These are phyloP conservation scores for Malassezia brasiliensis DNA, from an alignment of 1,284 basidiomycete species.

Conservation along the genomic window DNA sequence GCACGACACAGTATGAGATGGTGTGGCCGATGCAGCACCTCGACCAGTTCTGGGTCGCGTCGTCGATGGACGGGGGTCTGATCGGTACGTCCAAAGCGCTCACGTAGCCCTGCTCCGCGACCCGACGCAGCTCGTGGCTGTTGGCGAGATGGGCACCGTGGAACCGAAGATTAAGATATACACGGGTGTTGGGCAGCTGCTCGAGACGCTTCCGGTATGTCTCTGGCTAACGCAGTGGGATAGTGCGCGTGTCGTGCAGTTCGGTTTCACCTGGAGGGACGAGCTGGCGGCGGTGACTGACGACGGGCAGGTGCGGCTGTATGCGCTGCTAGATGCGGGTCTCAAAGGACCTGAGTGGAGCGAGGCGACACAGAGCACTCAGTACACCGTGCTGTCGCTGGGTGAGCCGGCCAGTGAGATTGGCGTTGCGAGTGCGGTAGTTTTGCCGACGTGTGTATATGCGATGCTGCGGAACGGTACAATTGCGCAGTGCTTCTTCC, in stretches of 20 bases:
- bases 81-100: slow-evolving; percentile 56
- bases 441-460: slow-evolving; percentile 76
- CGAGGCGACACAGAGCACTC: slow-evolving; percentile 53
- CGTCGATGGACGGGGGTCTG: slow-evolving; percentile 76
- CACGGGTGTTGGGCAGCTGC: slow-evolving; percentile 50
- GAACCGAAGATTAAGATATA: slow-evolving; percentile 58
- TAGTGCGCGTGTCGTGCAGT: slow-evolving; percentile 60
- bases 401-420: slow-evolving; percentile 74
- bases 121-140: slow-evolving; percentile 65
- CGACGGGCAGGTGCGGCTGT: slow-evolving; percentile 80
- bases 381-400: slow-evolving; percentile 73
- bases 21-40: slow-evolving; percentile 70
- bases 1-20: slow-evolving; percentile 73
- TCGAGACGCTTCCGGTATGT: slow-evolving; percentile 50
- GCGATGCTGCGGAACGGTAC: slow-evolving; percentile 68
- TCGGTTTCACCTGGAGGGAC: slow-evolving; percentile 74
- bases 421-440: slow-evolving; percentile 69
- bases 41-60: slow-evolving; percentile 68
- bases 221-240: slow-evolving; percentile 56
- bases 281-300: slow-evolving; percentile 76
- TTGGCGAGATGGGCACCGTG: slow-evolving; percentile 60
- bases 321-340: slow-evolving; percentile 57
- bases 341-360: slow-evolving; percentile 12
- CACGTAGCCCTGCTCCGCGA: slow-evolving; percentile 73
- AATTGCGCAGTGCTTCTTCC: slow-evolving; percentile 61